Conservation (phyloP, 805 yeast genomes). For the Candida succiphila region DNA sequence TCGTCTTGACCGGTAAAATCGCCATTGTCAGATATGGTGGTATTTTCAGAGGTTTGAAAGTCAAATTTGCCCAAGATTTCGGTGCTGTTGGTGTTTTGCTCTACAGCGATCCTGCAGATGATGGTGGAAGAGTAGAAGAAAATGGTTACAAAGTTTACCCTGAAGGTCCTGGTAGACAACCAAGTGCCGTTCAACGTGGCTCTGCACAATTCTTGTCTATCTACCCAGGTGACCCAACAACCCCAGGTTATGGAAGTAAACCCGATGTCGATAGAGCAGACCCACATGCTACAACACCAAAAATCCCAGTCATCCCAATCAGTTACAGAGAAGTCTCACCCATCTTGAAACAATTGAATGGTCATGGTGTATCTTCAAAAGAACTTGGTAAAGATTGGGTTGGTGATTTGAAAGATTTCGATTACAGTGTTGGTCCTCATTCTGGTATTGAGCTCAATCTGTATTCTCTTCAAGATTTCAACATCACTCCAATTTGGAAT, state of each 20-base stretch:
- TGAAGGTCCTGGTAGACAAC: slow-evolving; percentile 60
- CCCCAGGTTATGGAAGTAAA: slow-evolving; percentile 47
- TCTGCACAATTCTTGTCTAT: slow-evolving; percentile 47
- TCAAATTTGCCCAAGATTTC: slow-evolving; percentile 52
- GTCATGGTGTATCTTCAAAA: slow-evolving; percentile 33
- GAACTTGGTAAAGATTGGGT: slow-evolving; percentile 1
- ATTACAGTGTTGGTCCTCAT: slow-evolving; percentile 9
- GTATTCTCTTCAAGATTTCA: slow-evolving; percentile 45
- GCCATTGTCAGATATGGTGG: slow-evolving; percentile 52
- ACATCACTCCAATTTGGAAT: slow-evolving; percentile 47
- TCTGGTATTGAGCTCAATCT: slow-evolving; percentile 31
- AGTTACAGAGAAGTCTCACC: slow-evolving; percentile 48
- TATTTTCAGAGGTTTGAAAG: slow-evolving; percentile 58
- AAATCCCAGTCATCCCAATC: slow-evolving; percentile 54
- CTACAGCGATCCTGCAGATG: slow-evolving; percentile 59
- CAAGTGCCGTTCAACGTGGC: slow-evolving; percentile 59
- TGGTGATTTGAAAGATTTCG: slow-evolving; percentile 9
- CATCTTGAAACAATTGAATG: slow-evolving; percentile 42
- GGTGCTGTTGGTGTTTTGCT: slow-evolving; percentile 56
- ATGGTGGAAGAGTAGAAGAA: slow-evolving; percentile 31
- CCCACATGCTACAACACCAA: slow-evolving; percentile 38
- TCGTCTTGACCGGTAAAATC: slow-evolving; percentile 39
- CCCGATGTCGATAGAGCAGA: slow-evolving; percentile 32
- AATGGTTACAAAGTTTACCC: slow-evolving; percentile 53
- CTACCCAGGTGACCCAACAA: slow-evolving; percentile 61